Percentiles rank a stretch among this genome's conserved stretches.
phyloP scores from a whole-genome alignment of 805 yeast genomes.

The Saturnispora silvae region DNA sequence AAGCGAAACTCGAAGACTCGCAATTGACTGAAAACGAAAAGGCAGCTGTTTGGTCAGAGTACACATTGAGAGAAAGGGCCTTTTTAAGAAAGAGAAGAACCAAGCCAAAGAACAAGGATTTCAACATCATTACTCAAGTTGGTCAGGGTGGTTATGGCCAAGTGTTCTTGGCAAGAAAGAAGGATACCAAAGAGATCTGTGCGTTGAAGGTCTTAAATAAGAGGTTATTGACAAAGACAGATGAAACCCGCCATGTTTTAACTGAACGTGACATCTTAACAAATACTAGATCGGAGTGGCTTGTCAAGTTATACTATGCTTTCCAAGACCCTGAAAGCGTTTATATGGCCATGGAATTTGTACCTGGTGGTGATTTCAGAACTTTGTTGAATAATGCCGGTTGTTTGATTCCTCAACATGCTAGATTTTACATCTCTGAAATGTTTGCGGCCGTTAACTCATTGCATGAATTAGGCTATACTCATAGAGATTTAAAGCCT shows the following conservation, averaged over 20 bases:
- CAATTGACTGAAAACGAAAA: slow-evolving; percentile 27
- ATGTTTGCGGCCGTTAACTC: slow-evolving; percentile 95
- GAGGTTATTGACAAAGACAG: slow-evolving; percentile 72
- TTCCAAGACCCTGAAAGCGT: slow-evolving; percentile 88
- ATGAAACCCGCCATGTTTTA: slow-evolving; percentile 90
- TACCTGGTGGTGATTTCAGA: slow-evolving; percentile 99
- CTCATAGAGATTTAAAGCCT: slow-evolving; percentile 94
- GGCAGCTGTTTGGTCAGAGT: slow-evolving; percentile 62
- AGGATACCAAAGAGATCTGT: slow-evolving; percentile 89
- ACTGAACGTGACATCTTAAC: slow-evolving; percentile 96
- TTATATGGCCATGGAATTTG: slow-evolving; percentile 96
- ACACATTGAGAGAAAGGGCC: slow-evolving; percentile 76
- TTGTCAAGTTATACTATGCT: slow-evolving; percentile 85
- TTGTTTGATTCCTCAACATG: slow-evolving; percentile 85
- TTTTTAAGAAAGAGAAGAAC: slow-evolving; percentile 78
- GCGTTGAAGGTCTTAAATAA: slow-evolving; percentile 90
- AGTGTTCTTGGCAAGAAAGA: slow-evolving; percentile 90
- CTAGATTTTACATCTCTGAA: slow-evolving; percentile 88
- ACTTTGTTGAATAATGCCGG: slow-evolving; percentile 91
- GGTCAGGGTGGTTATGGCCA: slow-evolving; percentile 99
- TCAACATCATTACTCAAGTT: slow-evolving; percentile 93
- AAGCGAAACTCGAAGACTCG: slow-evolving; percentile 34
- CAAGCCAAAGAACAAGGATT: slow-evolving; percentile 89
- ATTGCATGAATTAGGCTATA: slow-evolving; percentile 87
- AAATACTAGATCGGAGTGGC: slow-evolving; percentile 93